phyloP scores from a whole-genome alignment of 257 asterid species.

The Solanum medicagineum region DNA sequence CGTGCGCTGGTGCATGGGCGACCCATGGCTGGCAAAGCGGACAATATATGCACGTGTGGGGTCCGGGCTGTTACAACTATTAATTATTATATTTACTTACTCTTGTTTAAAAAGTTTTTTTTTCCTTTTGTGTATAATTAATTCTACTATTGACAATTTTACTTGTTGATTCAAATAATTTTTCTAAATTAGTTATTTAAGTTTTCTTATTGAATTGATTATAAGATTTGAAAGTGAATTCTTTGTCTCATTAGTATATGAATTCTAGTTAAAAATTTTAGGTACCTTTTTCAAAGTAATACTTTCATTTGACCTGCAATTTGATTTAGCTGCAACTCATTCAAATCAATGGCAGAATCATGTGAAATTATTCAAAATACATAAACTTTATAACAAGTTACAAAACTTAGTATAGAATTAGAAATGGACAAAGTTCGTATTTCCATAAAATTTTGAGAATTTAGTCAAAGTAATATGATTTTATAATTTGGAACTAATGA shows the following conservation, averaged over 20 bases:
- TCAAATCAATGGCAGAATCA: not conserved
- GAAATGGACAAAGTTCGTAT: not conserved
- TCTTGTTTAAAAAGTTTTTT: not conserved
- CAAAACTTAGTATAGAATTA: not conserved
- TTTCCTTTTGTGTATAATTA: not conserved
- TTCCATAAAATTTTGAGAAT: not conserved
- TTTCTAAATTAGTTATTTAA: not conserved
- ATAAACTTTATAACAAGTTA: not conserved
- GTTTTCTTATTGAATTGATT: not conserved
- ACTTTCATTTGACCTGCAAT: not conserved
- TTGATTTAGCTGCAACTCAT: not conserved
- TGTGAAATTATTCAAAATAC: not conserved
- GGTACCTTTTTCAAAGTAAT: not conserved
- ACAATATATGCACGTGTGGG: too few relatives aligned
- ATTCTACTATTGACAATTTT: not conserved
- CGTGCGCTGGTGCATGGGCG: too few relatives aligned
- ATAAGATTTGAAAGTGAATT: not conserved
- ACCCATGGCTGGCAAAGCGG: too few relatives aligned
- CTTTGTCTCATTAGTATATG: not conserved
- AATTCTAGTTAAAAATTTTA: not conserved
- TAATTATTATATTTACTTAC: not conserved
- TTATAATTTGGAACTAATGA: not conserved
- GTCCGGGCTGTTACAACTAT: too few relatives aligned
- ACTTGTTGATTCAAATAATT: not conserved
- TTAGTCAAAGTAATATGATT: not conserved